phyloP scores from a whole-genome alignment of 2,329 filamentous ascomycete genomes.

The Clonostachys solani region DNA sequence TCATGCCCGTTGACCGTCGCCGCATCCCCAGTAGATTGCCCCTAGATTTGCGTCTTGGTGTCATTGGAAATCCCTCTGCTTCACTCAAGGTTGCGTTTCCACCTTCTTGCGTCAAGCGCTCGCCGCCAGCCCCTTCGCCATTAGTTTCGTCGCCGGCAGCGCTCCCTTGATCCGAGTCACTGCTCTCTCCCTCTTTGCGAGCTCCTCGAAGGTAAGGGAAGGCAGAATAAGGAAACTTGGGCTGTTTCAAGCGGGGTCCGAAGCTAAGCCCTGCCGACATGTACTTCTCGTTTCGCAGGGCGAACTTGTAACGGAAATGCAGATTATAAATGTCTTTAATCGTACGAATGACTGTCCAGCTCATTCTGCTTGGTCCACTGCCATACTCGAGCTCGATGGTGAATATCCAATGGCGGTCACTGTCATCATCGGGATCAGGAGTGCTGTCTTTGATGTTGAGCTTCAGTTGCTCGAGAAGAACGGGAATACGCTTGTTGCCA shows the following conservation, averaged over 20 bases:
- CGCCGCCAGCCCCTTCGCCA: constrained; percentile 41
- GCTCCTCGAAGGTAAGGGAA: constrained; percentile 86
- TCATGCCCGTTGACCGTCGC: constrained; percentile 46
- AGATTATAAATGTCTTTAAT: constrained; percentile 88
- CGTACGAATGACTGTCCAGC: constrained; percentile 86
- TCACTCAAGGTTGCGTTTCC: constrained; percentile 41
- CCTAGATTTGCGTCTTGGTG: constrained; percentile 43
- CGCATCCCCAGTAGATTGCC: constrained; percentile 48
- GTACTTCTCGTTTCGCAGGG: constrained; percentile 79
- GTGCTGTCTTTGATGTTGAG: constrained; percentile 78
- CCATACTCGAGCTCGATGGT: constrained; percentile 94
- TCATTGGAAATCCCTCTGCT: constrained; percentile 19
- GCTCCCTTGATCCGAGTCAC: constrained; percentile 66
- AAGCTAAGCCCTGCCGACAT: constrained; percentile 63
- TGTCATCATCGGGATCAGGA: constrained; percentile 57
- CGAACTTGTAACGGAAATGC: constrained; percentile 89
- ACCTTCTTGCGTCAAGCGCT: constrained; percentile 52
- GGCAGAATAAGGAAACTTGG: constrained; percentile 82
- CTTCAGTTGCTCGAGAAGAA: constrained; percentile 92
- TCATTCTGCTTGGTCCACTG: constrained; percentile 92
- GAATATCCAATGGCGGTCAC: constrained; percentile 75
- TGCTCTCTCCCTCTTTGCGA: constrained; percentile 73
- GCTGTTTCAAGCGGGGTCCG: constrained; percentile 72
- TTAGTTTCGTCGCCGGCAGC: constrained; percentile 37
- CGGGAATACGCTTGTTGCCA: constrained; percentile 89